Base-by-base conservation (phyloP, 148 eudicot species). In the Spergularia bocconei region DNA sequence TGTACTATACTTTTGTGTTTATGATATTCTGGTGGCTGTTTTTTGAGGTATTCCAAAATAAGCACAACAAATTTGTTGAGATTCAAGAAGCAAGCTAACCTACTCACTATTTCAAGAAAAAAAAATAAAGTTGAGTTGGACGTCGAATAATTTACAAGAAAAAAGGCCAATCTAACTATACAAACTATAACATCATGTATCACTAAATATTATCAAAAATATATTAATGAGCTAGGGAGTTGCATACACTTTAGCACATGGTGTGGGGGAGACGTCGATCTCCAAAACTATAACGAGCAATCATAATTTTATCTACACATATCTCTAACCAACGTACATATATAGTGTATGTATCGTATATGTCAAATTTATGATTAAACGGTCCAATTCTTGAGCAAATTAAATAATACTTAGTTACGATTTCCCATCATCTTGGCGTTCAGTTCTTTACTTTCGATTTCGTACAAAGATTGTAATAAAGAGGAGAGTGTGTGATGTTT, bases 251-350 rank as follows among this genome's bases (percentile, higher is more conserved):
- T 29, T 51, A 52, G 71, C 81, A 72, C 76, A 72, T 78, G 76
- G 76, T 78, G 72, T 78, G 72, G 81, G 76, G 76, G 23, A 63
- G 48, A 15, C 50, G 56, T 67, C 56, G 38, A 70, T 67, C 57
- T 56, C 47, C 16, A 21, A n/a, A 65, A n/a, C n/a, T n/a, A n/a
- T n/a, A n/a, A 13, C 65, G 80, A 72, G 50, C 80, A n/a, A n/a
- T n/a, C 76, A 78, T 64, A 44, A 0, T 53, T 75, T 75, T 55
- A 56, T 25, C 38, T 64, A 53, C 55, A 77, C 11, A 53, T 29
- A 29, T 71, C 63, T 71, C 75, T 75, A 78, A 78, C 75, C 63
- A 78, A 78, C 47, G 2, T 20, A 11, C 21, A 54, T 21, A 51
- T 36, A 20, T 10, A 62, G n/a, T 68, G 58, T 70, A 41, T 41